These are phyloP conservation scores for Penicillium corylophilum DNA, from an alignment of 2,329 filamentous ascomycete genomes.

Conservation along the genomic window DNA sequence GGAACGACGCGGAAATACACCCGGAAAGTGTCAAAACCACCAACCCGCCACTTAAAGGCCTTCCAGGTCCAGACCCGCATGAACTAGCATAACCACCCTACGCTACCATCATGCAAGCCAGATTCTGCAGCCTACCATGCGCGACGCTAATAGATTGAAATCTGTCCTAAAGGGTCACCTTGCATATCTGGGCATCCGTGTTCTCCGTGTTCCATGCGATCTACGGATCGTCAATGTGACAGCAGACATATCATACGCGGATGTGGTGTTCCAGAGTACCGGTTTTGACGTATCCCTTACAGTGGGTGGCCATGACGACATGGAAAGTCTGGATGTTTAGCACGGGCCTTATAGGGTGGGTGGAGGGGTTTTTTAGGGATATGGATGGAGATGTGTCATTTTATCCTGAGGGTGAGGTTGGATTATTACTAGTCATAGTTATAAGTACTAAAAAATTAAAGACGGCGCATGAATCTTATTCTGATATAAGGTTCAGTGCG, in stretches of 20 bases:
- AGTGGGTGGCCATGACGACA: neutral
- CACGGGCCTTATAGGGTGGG: neutral
- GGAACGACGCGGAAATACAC: neutral
- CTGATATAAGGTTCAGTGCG: neutral
- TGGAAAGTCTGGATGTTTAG: neutral
- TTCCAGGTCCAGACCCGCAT: neutral
- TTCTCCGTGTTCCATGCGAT: neutral
- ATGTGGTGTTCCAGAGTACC: neutral
- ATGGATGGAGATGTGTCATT: constrained; percentile 6
- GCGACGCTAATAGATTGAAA: neutral
- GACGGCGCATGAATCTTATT: neutral
- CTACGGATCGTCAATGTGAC: neutral
- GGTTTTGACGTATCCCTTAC: constrained; percentile 11
- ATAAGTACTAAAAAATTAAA: neutral
- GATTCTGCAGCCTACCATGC: neutral
- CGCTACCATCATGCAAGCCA: neutral
- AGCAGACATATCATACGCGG: neutral
- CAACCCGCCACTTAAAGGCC: neutral
- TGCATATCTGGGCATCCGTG: neutral
- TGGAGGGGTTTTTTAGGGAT: neutral
- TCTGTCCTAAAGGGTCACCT: neutral
- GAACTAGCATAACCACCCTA: constrained; percentile 3
- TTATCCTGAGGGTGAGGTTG: neutral
- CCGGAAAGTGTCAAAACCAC: neutral
- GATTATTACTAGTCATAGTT: neutral